Base-by-base conservation (phyloP, 228 moss, liverwort and hornwort species). In the Sphagnum fallax region DNA sequence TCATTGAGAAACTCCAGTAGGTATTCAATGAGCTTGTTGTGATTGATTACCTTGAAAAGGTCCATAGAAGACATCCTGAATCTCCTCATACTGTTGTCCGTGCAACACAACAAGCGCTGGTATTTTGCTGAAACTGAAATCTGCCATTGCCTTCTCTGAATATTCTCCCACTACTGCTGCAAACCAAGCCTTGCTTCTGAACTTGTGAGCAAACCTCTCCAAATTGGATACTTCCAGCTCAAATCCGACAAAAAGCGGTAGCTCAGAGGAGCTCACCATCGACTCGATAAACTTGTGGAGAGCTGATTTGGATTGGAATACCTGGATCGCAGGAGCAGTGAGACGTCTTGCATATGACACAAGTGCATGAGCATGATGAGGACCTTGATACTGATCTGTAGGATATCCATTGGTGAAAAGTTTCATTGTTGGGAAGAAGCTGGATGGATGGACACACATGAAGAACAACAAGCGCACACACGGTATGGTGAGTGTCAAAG, bases 361-460 rank as follows among this genome's bases (percentile, higher is more conserved):
- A 71, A 95, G 78, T 67, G 82, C 76, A 49, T 89, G 79, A 68
- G 90, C 83, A 50, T 64, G 72, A 52, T 89, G 90, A 16, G 82
- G 81, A 66, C 92, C 95, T 52, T 82, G 79, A 81, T 95, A 92
- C 32, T 32, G 32, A 65, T 87, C 84, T 80, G 88, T 86, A 71
- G 95, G 85, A 78, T 79, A 83, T 79, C 95, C 95, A 81, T 88
- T 85, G 76, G 87, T 74, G 90, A 92, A 95, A 83, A 90, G 87
- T 88, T 87, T 92, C 88, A 95, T 88, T 77, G 95, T 92, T 83
- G 95, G 95, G 87, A 71, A 95, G 76, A 77, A 78, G 82, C 92
- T 92, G 86, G 76, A 32, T 32, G 32, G 32, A 32, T 32, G 32
- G 32, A 77, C 75, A 84, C 83, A 82, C 82, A 76, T 64, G 32